These are phyloP conservation scores for Musa balbisiana DNA, from an alignment of 202 grass and related monocot genomes.

Conservation along the genomic window DNA sequence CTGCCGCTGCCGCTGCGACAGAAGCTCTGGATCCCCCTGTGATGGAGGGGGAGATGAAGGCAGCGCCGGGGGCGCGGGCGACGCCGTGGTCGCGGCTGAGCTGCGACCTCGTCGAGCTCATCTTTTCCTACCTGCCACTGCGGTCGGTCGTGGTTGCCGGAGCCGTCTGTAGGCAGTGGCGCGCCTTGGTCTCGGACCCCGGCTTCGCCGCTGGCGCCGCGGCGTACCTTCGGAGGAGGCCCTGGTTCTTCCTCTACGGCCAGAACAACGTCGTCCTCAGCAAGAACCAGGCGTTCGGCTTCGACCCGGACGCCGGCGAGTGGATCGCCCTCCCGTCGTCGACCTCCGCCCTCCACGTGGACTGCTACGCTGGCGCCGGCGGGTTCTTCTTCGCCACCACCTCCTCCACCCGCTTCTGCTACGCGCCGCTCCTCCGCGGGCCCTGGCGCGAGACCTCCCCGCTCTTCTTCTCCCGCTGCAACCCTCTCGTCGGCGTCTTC, in stretches of 20 bases:
- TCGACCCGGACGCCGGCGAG: conserved; percentile 27
- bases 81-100: conserved; percentile 29
- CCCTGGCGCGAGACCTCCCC: conserved; percentile 28
- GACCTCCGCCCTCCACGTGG: conserved; percentile 11
- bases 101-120: conserved; percentile 36
- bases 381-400: conserved; percentile 36
- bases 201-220: background rate
- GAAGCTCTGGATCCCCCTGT: no score
- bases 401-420: conserved; percentile 33
- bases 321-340: conserved; percentile 28
- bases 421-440: conserved; percentile 25
- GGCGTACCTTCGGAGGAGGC: background rate
- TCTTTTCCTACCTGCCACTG: conserved; percentile 37
- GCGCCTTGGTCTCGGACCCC: conserved; percentile 7
- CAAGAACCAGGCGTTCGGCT: conserved; percentile 33
- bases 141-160: conserved; percentile 30
- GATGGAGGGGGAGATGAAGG: conserved; percentile 10
- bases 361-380: conserved; percentile 38
- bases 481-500: conserved; percentile 41
- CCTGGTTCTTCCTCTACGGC: conserved; percentile 44
- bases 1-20: no score
- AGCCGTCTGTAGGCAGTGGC: conserved; percentile 37
- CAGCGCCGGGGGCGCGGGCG: background rate
- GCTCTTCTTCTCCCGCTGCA: conserved; percentile 34
- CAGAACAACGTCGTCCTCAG: conserved; percentile 39